These are phyloP conservation scores for Linderina pennispora DNA, from an alignment of 192 early-diverging fungal genomes.

Conservation along the genomic window DNA sequence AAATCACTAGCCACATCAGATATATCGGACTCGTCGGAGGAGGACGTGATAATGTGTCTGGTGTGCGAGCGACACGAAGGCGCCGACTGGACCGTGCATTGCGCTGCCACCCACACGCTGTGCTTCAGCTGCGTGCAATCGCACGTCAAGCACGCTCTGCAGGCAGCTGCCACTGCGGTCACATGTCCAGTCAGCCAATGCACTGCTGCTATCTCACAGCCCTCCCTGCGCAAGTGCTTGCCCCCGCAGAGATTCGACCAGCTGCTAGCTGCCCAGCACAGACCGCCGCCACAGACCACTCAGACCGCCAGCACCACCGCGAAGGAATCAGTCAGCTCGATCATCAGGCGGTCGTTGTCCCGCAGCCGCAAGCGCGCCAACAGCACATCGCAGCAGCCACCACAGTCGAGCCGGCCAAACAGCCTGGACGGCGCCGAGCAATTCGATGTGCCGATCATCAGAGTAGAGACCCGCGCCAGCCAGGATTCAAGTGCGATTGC, in stretches of 20 bases:
- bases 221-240: constrained; percentile 28
- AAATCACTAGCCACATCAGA: too few relatives aligned
- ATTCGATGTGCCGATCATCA: too few relatives aligned
- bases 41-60: constrained; percentile 23
- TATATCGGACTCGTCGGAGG: constrained; percentile 19
- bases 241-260: constrained; percentile 38
- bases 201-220: constrained; percentile 10
- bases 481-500: too few relatives aligned
- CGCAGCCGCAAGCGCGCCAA: too few relatives aligned
- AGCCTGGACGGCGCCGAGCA: too few relatives aligned
- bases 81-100: constrained; percentile 27
- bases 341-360: too few relatives aligned
- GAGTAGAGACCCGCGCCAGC: too few relatives aligned
- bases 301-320: background rate
- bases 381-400: too few relatives aligned
- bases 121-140: constrained; percentile 42
- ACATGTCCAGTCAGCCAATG: constrained; percentile 16
- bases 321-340: background rate
- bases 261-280: constrained; percentile 27
- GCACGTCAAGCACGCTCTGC: constrained; percentile 20
- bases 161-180: constrained; percentile 4
- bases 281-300: constrained; percentile 15
- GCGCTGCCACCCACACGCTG: constrained; percentile 16
- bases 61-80: constrained; percentile 25
- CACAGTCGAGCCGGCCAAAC: too few relatives aligned